These are phyloP conservation scores for Raphanus sativus DNA, from an alignment of 345 rosid species.

Conservation along the genomic window DNA sequence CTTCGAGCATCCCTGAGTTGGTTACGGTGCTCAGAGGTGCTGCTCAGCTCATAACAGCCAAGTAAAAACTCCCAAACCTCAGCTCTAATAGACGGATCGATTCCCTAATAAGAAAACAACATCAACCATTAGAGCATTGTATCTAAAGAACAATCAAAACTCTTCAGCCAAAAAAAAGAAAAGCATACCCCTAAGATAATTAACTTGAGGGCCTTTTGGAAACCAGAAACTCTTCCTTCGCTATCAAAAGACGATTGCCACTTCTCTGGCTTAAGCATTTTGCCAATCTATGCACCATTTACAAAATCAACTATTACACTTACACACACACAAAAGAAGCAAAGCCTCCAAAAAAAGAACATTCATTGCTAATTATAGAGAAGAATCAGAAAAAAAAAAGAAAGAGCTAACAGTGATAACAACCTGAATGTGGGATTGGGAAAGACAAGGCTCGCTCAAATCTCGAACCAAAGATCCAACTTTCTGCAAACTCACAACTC, in stretches of 20 bases:
- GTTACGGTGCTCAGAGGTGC: constrained; percentile 73
- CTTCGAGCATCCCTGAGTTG: constrained; percentile 76
- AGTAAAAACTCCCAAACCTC: constrained; percentile 97
- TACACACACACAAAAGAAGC: neutral
- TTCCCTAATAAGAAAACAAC: constrained; percentile 58
- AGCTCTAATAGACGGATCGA: constrained; percentile 86
- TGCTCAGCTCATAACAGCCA: constrained; percentile 75
- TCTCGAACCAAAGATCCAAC: constrained; percentile 76
- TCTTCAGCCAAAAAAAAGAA: neutral
- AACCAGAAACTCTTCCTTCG: constrained; percentile 76
- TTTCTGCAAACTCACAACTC: constrained; percentile 62
- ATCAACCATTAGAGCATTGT: neutral
- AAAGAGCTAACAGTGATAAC: constrained; percentile 50
- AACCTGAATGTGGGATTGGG: constrained; percentile 73
- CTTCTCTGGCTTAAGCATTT: constrained; percentile 88
- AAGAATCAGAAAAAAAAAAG: constrained; percentile 13
- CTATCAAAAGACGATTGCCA: constrained; percentile 77
- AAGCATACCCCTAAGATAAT: constrained; percentile 77
- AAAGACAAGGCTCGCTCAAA: constrained; percentile 82
- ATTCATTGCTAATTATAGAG: neutral
- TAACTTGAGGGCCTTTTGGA: constrained; percentile 71
- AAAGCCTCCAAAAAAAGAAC: neutral
- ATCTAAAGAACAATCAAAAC: neutral
- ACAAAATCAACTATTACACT: neutral
- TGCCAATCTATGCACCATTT: constrained; percentile 53